Percentiles rank a stretch among this genome's conserved stretches.
phyloP scores from a whole-genome alignment of 176 grass and related monocot genomes.

The Metroxylon sagu region DNA sequence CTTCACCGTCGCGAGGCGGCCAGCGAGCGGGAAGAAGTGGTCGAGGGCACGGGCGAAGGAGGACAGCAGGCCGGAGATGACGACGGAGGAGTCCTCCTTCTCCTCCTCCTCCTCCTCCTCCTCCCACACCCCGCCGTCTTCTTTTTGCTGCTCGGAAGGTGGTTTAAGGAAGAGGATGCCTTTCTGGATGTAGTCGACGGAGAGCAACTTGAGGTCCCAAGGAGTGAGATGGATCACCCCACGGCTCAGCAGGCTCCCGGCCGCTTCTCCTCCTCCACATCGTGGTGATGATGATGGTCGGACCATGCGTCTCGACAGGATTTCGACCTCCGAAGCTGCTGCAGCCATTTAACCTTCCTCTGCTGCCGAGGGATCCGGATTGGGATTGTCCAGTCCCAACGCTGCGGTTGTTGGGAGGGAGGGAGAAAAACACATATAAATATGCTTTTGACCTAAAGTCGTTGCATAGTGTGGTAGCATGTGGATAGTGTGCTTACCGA shows the following conservation, averaged over 20 bases:
- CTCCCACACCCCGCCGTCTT: too few species aligned
- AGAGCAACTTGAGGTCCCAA: conserved; percentile 8
- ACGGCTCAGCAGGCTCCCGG: not conserved
- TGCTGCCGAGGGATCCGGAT: too few species aligned
- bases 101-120: too few species aligned
- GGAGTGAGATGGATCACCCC: conserved; percentile 3
- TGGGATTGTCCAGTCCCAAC: too few species aligned
- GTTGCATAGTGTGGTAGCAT: too few species aligned
- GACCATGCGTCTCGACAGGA: not conserved
- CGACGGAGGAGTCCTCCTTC: too few species aligned
- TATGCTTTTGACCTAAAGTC: too few species aligned
- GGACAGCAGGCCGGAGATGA: conserved; percentile 48
- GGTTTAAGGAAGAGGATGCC: not conserved
- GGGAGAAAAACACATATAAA: too few species aligned
- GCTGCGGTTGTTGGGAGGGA: too few species aligned
- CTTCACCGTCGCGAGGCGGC: conserved; percentile 41
- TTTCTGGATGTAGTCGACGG: conserved; percentile 11
- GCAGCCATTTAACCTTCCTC: not conserved
- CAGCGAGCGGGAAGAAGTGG: conserved; percentile 52
- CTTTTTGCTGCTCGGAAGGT: too few species aligned
- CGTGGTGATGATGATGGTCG: not conserved
- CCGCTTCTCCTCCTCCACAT: not conserved
- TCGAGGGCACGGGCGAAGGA: conserved; percentile 56
- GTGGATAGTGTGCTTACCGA: too few species aligned
- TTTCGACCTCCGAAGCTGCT: not conserved